Percentiles rank a stretch among this genome's conserved stretches.
These are phyloP conservation scores for Plectosphaerella sp. DNA, from an alignment of 2,329 filamentous ascomycete species.

Conservation along the genomic window DNA sequence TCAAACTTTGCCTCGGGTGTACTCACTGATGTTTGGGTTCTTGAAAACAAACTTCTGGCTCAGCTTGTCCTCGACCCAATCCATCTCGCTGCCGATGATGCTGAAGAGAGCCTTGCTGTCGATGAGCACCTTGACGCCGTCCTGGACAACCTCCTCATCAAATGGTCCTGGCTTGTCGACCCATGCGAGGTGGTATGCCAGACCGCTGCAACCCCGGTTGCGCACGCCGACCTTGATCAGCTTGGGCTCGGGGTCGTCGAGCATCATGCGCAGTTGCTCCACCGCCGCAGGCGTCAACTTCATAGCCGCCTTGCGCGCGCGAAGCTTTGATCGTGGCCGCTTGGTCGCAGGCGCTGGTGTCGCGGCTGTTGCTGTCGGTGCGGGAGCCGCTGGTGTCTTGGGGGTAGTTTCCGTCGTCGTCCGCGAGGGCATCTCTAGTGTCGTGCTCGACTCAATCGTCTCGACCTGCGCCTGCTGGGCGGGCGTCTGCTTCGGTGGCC, in stretches of 20 bases:
- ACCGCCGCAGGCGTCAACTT: slow-evolving; percentile 78
- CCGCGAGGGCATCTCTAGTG: background rate
- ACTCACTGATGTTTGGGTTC: slow-evolving; percentile 98
- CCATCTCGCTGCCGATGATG: slow-evolving; percentile 98
- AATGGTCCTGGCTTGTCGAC: slow-evolving; percentile 86
- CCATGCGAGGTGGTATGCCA: slow-evolving; percentile 92
- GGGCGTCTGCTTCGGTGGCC: slow-evolving; percentile 30
- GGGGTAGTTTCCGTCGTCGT: slow-evolving; percentile 1
- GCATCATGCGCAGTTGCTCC: slow-evolving; percentile 68
- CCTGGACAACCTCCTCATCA: slow-evolving; percentile 91
- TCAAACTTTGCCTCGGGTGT: background rate
- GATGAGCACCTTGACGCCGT: slow-evolving; percentile 91
- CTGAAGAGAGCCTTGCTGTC: slow-evolving; percentile 97
- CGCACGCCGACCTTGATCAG: slow-evolving; percentile 91
- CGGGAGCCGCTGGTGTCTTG: slow-evolving; percentile 7
- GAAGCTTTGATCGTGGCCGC: slow-evolving; percentile 52
- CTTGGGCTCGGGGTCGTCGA: slow-evolving; percentile 84
- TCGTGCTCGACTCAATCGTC: background rate
- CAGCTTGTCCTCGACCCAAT: slow-evolving; percentile 95
- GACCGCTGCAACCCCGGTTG: slow-evolving; percentile 88
- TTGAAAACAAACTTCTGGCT: slow-evolving; percentile 89
- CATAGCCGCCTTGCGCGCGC: slow-evolving; percentile 81
- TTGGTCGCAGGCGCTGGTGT: slow-evolving; percentile 35
- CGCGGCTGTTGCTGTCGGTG: slow-evolving; percentile 7
- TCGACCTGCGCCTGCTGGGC: slow-evolving; percentile 3